Conservation (phyloP, 805 yeast genomes). For the Sporopachydermia quercuum region DNA sequence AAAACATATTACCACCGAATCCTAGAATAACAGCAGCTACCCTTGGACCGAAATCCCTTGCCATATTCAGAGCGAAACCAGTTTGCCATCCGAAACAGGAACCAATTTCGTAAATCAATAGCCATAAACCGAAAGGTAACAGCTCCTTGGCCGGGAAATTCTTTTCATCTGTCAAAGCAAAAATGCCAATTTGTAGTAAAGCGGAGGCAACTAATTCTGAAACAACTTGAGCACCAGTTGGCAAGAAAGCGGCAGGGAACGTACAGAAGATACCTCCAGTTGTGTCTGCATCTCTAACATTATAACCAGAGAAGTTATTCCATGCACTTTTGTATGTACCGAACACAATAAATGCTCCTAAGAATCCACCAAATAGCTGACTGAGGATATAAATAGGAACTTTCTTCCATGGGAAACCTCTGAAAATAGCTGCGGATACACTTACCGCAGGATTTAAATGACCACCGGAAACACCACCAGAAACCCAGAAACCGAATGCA, state of each 20-base stretch:
- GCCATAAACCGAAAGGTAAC: conserved; percentile 32
- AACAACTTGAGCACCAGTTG: conserved; percentile 28
- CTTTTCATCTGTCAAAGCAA: conserved; percentile 36
- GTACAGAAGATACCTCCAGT: conserved; percentile 34
- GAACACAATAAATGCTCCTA: conserved; percentile 31
- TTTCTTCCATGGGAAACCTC: conserved; percentile 37
- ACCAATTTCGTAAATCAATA: conserved; percentile 30
- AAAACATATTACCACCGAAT: conserved; percentile 26
- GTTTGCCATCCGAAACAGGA: conserved; percentile 36
- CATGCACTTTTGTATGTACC: conserved; percentile 29
- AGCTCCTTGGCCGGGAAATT: conserved; percentile 29
- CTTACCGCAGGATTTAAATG: conserved; percentile 43
- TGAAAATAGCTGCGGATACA: conserved; percentile 28
- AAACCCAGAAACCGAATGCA: conserved; percentile 32
- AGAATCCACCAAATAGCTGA: conserved; percentile 33
- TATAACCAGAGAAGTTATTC: conserved; percentile 14
- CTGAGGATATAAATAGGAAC: conserved; percentile 29
- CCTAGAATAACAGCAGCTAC: conserved; percentile 33
- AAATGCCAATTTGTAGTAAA: conserved; percentile 29
- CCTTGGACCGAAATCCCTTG: conserved; percentile 42
- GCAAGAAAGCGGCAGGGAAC: conserved; percentile 25
- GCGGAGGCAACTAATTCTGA: conserved; percentile 33
- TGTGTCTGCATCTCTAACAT: conserved; percentile 16
- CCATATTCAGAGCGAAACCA: conserved; percentile 39
- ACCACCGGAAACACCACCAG: conserved; percentile 47